These are phyloP conservation scores for Dysphania ambrosioides DNA, from an alignment of 148 eudicot genomes.

Conservation along the genomic window DNA sequence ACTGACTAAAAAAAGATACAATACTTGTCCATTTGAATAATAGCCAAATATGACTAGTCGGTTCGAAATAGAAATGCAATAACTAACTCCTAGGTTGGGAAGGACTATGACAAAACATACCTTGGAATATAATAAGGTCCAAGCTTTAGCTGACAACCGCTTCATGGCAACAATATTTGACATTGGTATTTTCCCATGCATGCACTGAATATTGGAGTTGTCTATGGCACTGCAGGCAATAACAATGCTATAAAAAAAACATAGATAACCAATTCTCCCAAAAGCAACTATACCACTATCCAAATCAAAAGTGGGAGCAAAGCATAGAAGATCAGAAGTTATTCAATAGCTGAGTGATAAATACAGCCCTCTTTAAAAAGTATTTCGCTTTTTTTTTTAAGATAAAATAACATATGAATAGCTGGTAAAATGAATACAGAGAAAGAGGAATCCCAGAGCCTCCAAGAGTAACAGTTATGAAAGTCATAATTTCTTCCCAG, in stretches of 20 bases:
- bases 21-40: neutral
- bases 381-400: neutral
- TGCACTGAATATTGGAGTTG: conserved; percentile 65
- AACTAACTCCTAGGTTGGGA: neutral
- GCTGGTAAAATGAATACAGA: too few species aligned
- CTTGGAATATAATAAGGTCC: conserved; percentile 73
- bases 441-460: too few species aligned
- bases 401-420: too few species aligned
- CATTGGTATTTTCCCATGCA: conserved; percentile 80
- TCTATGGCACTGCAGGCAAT: conserved; percentile 62
- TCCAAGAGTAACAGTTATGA: too few species aligned
- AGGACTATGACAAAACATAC: conserved; percentile 33
- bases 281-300: neutral
- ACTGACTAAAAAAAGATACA: neutral
- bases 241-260: conserved; percentile 13
- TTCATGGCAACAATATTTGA: conserved; percentile 64
- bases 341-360: neutral
- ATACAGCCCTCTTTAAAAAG: neutral
- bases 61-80: too few species aligned
- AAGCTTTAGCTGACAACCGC: conserved; percentile 76
- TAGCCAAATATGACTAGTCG: too few species aligned
- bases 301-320: neutral
- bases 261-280: neutral
- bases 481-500: too few species aligned
- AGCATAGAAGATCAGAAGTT: neutral